phyloP scores from a whole-genome alignment of 257 asterid species.

The Knoxia roxburghii region DNA sequence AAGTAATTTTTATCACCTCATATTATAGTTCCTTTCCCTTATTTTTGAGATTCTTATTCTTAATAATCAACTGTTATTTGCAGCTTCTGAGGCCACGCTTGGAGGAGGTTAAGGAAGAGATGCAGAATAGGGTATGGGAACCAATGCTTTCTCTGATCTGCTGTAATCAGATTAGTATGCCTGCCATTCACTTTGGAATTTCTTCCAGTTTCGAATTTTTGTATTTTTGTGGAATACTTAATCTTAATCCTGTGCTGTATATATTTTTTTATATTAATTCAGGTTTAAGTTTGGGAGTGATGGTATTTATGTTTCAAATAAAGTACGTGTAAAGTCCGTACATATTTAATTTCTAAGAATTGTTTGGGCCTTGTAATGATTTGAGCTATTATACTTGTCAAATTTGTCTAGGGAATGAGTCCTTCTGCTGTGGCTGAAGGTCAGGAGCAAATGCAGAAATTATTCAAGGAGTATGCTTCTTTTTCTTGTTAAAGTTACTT shows the following conservation, averaged over 20 bases:
- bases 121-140: conserved; percentile 56
- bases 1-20: neutral
- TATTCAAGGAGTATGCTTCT: conserved; percentile 67
- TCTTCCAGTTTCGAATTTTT: neutral
- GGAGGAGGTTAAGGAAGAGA: conserved; percentile 75
- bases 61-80: conserved; percentile 26
- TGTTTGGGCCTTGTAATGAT: neutral
- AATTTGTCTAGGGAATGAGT: conserved; percentile 56
- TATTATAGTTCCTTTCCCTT: conserved; percentile 1
- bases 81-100: conserved; percentile 72
- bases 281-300: neutral
- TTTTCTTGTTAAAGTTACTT: conserved; percentile 7
- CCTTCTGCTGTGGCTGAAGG: conserved; percentile 80
- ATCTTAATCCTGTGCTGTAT: neutral
- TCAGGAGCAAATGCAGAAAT: conserved; percentile 49
- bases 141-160: conserved; percentile 16
- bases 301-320: neutral
- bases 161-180: neutral
- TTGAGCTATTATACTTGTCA: conserved; percentile 6
- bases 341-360: neutral
- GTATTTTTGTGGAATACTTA: neutral
- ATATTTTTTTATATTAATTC: neutral
- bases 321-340: neutral
- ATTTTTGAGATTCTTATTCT: conserved; percentile 1
- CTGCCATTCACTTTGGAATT: neutral